A percentile compares a stretch with the other conserved stretches of the same genome.
phyloP scores from a whole-genome alignment of 164 flowering plant species.

The Chimonanthus salicifolius region DNA sequence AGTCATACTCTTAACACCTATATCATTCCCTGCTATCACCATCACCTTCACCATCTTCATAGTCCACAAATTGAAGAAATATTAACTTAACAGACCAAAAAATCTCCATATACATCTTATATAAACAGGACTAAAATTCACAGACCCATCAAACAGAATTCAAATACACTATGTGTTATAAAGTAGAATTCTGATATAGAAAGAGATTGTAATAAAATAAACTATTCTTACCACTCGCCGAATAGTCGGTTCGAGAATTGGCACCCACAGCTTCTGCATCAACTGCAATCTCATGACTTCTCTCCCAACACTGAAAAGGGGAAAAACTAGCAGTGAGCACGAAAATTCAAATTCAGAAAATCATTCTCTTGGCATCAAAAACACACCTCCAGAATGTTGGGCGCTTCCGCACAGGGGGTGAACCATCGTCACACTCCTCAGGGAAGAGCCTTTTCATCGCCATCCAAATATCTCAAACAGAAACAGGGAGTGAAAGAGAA shows the following conservation, averaged over 20 bases:
- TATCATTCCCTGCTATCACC: neutral
- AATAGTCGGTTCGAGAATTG: slow-evolving; percentile 31
- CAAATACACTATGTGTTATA: neutral
- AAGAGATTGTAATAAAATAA: neutral
- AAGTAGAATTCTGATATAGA: neutral
- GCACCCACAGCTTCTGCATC: slow-evolving; percentile 15
- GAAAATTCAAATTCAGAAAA: neutral
- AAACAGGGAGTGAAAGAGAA: neutral
- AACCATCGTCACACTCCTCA: slow-evolving; percentile 15
- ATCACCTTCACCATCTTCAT: neutral
- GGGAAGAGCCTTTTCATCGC: slow-evolving; percentile 25
- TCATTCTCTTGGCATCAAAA: neutral
- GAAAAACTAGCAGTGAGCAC: neutral
- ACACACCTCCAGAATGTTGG: slow-evolving; percentile 11
- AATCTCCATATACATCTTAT: neutral
- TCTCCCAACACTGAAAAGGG: slow-evolving; percentile 24
- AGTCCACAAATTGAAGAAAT: neutral
- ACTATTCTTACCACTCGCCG: slow-evolving; percentile 39
- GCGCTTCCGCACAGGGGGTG: slow-evolving; percentile 23
- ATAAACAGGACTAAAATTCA: neutral
- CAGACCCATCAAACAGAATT: neutral
- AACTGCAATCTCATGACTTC: slow-evolving; percentile 19
- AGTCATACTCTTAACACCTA: neutral
- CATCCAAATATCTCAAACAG: slow-evolving; percentile 18
- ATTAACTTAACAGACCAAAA: neutral